Base-by-base conservation (phyloP, 1,284 basidiomycete genomes). In the Cryptococcus maquisensis region DNA sequence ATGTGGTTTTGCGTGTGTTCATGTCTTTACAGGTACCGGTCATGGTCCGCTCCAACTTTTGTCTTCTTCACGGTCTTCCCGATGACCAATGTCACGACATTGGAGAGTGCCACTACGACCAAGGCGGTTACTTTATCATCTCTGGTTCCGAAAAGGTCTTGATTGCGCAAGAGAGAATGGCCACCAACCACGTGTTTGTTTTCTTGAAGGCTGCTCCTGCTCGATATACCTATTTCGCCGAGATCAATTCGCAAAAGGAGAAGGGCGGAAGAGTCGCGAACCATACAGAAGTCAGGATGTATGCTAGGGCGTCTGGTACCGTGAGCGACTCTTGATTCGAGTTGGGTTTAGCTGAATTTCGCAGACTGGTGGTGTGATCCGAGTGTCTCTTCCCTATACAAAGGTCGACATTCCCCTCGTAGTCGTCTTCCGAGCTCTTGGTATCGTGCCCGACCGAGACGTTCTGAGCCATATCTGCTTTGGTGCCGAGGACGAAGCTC, bases 91-190 rank as follows among this genome's bases (percentile, higher is more conserved):
- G 94, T 46, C 93, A 87, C 74, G 87, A 92, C 66, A 79, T 97
- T 63, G 96, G 96, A 71, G 95, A 99, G 78, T 99, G 95, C 69
- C 95, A 95, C 2, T 95, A 94, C 71, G 96, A 99, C 76, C 68
- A 91, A 52, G 95, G 95, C 73, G 95, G 95, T 57, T 99, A 99
- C 78, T 99, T 99, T 75, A 91, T 99, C 75, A 98, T 99, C 80
- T 98, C 98, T 68, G 95, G 95, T 26, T 98, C 96, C 1, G 95
- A 99, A 77, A 99, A 99, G 77, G 95, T 99, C 26, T 82, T 99
- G 62, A 99, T 99, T 77, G 95, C 96, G 0, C 95, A 99, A 74
- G 95, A 99, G 76, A 86, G 96, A 51, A 98, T 98, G 94, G 95
- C 96, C 9, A 95, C 93, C 40, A 99, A 99, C 77, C 94, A 97